These are phyloP conservation scores for Basipetospora chlamydospora DNA, from an alignment of 2,329 filamentous ascomycete species.

Conservation along the genomic window DNA sequence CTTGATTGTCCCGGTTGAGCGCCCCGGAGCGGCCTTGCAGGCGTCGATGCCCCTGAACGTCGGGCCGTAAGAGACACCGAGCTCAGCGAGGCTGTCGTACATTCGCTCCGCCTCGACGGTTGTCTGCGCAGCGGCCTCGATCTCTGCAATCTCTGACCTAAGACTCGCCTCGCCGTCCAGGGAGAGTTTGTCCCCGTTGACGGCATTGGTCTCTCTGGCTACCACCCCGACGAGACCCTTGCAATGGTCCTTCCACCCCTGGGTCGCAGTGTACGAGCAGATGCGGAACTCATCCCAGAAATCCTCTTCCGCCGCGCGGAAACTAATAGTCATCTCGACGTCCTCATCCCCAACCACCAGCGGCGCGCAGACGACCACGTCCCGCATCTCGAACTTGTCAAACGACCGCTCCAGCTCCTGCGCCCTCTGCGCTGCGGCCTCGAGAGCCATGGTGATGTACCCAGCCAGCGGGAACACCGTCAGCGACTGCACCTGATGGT, in stretches of 20 bases:
- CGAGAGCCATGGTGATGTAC: conserved; percentile 34
- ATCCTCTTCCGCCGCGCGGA: conserved; percentile 25
- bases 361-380: conserved; percentile 29
- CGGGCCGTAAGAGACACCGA: conserved; percentile 24
- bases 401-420: conserved; percentile 10
- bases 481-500: conserved; percentile 42
- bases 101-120: conserved; percentile 5
- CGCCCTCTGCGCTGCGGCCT: conserved; percentile 26
- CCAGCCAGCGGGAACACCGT: conserved; percentile 41
- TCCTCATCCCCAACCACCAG: conserved; percentile 33
- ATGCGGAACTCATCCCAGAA: conserved; percentile 36
- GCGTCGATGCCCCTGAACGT: conserved; percentile 20
- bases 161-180: conserved; percentile 13
- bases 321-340: conserved; percentile 33
- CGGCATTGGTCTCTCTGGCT: conserved; percentile 21
- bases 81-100: conserved; percentile 16
- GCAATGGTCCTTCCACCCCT: conserved; percentile 45
- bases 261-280: conserved; percentile 33
- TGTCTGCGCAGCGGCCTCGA: conserved; percentile 14
- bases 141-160: conserved; percentile 15
- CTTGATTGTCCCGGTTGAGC: conserved; percentile 7
- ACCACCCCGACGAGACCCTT: conserved; percentile 32
- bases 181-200: conserved; percentile 21
- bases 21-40: conserved; percentile 1
- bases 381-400: conserved; percentile 25